Conservation (phyloP, 2,329 filamentous ascomycete genomes). For the Bisporella sp. region DNA sequence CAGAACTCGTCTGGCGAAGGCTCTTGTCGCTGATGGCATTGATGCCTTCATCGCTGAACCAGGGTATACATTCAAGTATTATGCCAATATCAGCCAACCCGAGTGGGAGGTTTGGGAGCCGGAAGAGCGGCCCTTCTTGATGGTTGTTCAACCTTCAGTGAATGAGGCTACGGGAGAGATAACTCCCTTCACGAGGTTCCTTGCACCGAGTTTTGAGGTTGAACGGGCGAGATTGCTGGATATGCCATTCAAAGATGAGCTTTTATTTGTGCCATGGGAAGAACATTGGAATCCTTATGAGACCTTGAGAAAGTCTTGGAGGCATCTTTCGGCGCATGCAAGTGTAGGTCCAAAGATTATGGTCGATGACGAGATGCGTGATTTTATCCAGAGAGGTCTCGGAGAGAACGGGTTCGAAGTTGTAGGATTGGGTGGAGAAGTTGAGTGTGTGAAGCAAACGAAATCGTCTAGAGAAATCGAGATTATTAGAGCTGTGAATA, state of each 20-base stretch:
- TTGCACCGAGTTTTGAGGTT: slow-evolving; percentile 54
- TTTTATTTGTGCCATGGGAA: slow-evolving; percentile 53
- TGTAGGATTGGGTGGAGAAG: slow-evolving; percentile 43
- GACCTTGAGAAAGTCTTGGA: slow-evolving; percentile 39
- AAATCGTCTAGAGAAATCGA: slow-evolving; percentile 50
- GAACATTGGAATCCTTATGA: slow-evolving; percentile 59
- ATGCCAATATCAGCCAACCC: slow-evolving; percentile 51
- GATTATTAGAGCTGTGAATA: slow-evolving; percentile 54
- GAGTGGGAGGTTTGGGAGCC: slow-evolving; percentile 62
- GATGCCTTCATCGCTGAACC: slow-evolving; percentile 58
- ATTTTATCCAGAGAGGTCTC: slow-evolving; percentile 54
- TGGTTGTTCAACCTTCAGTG: slow-evolving; percentile 45
- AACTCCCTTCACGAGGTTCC: slow-evolving; percentile 48
- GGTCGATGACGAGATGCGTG: slow-evolving; percentile 59
- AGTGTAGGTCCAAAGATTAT: slow-evolving; percentile 38
- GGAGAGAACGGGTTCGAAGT: slow-evolving; percentile 47
- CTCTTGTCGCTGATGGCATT: slow-evolving; percentile 41
- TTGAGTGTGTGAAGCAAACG: slow-evolving; percentile 51
- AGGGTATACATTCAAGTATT: slow-evolving; percentile 60
- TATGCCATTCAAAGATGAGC: slow-evolving; percentile 44
- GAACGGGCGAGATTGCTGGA: slow-evolving; percentile 50
- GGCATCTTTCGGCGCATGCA: background rate
- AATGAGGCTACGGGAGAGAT: slow-evolving; percentile 33
- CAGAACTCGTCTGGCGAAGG: slow-evolving; percentile 47
- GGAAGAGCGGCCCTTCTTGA: slow-evolving; percentile 56